These are phyloP conservation scores for Penicillium coffeae DNA, from an alignment of 495 filamentous ascomycete species.

Conservation along the genomic window DNA sequence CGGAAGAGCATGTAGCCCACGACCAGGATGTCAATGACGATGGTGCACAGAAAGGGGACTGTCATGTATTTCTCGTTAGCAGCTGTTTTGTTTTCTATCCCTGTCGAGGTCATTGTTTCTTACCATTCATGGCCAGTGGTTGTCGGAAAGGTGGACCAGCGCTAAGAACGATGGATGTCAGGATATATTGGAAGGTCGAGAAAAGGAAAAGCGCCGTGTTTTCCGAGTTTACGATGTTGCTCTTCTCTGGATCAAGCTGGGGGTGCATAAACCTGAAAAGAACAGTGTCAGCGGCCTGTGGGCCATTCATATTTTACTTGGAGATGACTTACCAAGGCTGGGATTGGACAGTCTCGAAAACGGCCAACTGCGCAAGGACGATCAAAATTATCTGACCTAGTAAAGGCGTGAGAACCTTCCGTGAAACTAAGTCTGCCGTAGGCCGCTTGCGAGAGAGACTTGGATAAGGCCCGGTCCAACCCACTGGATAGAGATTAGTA, in stretches of 20 bases:
- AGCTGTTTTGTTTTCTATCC: background rate
- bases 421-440: constrained; percentile 87
- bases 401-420: constrained; percentile 87
- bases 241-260: constrained; percentile 64
- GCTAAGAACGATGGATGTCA: constrained; percentile 81
- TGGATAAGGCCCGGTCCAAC: constrained; percentile 84
- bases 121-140: constrained; percentile 74
- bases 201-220: constrained; percentile 86
- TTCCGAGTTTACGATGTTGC: constrained; percentile 84
- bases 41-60: constrained; percentile 73
- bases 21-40: constrained; percentile 61
- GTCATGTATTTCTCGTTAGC: constrained; percentile 9
- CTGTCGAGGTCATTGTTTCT: constrained; percentile 22
- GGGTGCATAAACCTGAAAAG: constrained; percentile 72
- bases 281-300: background rate
- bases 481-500: constrained; percentile 60
- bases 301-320: background rate
- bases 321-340: constrained; percentile 65
- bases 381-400: constrained; percentile 84
- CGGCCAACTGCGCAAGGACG: constrained; percentile 71
- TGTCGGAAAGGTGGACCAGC: constrained; percentile 87
- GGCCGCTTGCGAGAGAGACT: constrained; percentile 78
- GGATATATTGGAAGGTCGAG: constrained; percentile 91
- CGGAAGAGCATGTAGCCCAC: constrained; percentile 73
- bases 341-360: constrained; percentile 64